These are phyloP conservation scores for Pythium grandisporangium DNA, from an alignment of 352 stramenopile species.

Conservation along the genomic window DNA sequence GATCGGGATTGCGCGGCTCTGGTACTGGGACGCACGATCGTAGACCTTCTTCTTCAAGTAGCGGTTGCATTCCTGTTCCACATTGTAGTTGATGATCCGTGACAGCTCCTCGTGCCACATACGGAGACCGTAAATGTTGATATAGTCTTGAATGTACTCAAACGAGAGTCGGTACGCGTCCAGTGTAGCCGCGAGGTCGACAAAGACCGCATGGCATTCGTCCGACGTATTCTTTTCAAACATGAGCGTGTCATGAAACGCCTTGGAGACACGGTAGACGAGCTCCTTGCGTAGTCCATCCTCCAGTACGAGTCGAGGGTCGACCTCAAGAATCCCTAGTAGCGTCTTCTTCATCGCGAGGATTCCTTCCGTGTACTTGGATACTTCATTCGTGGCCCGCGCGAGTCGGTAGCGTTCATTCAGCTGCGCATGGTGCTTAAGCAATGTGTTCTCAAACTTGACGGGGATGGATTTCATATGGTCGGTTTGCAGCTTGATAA, in stretches of 20 bases:
- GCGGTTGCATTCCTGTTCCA: conserved; percentile 94
- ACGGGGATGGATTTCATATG: conserved; percentile 87
- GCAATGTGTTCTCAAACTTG: conserved; percentile 89
- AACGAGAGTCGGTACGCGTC: conserved; percentile 89
- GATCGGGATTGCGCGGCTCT: conserved; percentile 90
- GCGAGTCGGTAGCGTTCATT: conserved; percentile 90
- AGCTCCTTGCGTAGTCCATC: conserved; percentile 93
- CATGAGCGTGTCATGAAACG: conserved; percentile 81
- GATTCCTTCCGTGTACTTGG: conserved; percentile 94
- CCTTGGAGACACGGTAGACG: conserved; percentile 82
- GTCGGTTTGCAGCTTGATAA: conserved; percentile 90
- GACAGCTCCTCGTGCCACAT: conserved; percentile 95
- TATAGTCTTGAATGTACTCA: conserved; percentile 96
- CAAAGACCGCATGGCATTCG: conserved; percentile 81
- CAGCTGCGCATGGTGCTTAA: conserved; percentile 90
- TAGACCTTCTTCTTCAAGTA: conserved; percentile 94
- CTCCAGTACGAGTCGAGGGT: conserved; percentile 89
- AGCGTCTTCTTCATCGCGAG: conserved; percentile 93
- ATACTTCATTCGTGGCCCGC: conserved; percentile 92
- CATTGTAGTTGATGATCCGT: conserved; percentile 94
- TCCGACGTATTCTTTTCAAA: conserved; percentile 81
- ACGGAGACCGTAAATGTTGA: conserved; percentile 90
- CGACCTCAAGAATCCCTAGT: conserved; percentile 91
- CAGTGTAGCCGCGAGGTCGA: conserved; percentile 73
- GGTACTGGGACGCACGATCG: conserved; percentile 84